phyloP scores from a whole-genome alignment of 495 filamentous ascomycete genomes.

The Rhypophila decipiens region DNA sequence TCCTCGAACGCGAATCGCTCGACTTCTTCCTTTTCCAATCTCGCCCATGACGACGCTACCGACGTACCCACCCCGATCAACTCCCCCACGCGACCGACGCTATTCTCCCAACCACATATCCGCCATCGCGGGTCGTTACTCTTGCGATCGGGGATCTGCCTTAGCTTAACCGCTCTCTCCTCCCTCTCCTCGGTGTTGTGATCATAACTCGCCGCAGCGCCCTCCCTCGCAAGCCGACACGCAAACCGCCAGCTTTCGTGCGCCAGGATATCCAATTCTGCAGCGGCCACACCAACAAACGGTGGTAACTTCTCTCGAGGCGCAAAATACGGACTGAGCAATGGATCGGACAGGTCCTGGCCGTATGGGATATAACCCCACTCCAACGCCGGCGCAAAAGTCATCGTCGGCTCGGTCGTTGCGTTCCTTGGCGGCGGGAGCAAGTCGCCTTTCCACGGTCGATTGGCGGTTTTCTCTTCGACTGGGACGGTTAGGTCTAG shows the following conservation, averaged over 20 bases:
- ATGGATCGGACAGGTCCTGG: conserved; percentile 19
- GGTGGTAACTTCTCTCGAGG: conserved; percentile 20
- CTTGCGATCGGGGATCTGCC: conserved; percentile 12
- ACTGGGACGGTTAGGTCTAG: conserved; percentile 18
- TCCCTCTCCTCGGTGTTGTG: conserved; percentile 8
- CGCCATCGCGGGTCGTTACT: conserved; percentile 6
- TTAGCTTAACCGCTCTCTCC: conserved; percentile 10
- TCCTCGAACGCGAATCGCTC: conserved; percentile 31
- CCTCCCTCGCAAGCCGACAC: conserved; percentile 17
- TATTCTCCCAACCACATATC: conserved; percentile 7
- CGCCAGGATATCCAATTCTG: conserved; percentile 41
- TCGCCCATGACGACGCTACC: no score
- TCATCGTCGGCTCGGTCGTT: conserved; percentile 15
- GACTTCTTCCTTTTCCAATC: no score
- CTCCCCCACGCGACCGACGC: not conserved
- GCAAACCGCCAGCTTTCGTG: conserved; percentile 28
- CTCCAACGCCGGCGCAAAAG: conserved; percentile 14
- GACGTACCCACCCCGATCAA: conserved; percentile 13
- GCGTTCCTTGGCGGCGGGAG: conserved; percentile 11
- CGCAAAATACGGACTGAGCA: conserved; percentile 23
- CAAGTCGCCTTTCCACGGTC: conserved; percentile 25
- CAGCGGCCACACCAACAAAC: conserved; percentile 41
- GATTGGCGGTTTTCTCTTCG: conserved; percentile 19
- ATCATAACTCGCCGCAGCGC: not conserved
- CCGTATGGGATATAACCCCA: conserved; percentile 28